Evolutionary conservation across 139 green algal species (phyloP), one percentile per base, ranked within the genome.

Genomic region (Chlorella vulgaris): DNA sequence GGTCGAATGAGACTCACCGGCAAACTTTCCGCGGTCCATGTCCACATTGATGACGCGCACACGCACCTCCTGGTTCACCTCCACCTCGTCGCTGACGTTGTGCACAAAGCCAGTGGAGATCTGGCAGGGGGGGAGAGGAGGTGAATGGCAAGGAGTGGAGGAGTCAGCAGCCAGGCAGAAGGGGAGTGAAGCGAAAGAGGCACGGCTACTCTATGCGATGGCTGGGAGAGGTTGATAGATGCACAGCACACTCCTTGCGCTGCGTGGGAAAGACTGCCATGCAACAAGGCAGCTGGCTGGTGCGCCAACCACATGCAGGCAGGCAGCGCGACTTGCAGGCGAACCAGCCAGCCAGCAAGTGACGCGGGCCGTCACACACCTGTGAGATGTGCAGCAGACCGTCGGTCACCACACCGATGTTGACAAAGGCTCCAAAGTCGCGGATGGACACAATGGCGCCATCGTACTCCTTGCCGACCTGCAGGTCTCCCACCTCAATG

Each of bases 371-470:
- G 24, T 91, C 88, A 80, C 84, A 60, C 19, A 97, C 87, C 86
- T 99, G 91, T 31, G 93, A 98, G 69, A 99, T 96, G 90, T 99
- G 97, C 21, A 99, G 87, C 31, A 99, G 91, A 58, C 94, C 96
- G 84, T 98, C 93, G 40, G 83, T 91, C 36, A 74, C 83, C 33
- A 88, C 60, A 42, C 94, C 94, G 76, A 99, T 93, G 85, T 99
- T 90, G 19, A 99, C 93, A 82, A 99, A 99, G 0, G 92, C 93
- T 38, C 97, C 97, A 82, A 95, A 99, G 7, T 86, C 75, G 63
- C 65, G 71, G 73, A 86, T 69, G 60, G 80, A 81, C 28, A 84
- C 78, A 40, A 88, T 31, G n/a, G 43, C 53, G 76, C 84, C 84
- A 19, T 73, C 47, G 50, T 85, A 88, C 47, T 53, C 66, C 60